Conservation (phyloP, 1,139 yeast genomes). For the Saccharomyces hybrid region DNA sequence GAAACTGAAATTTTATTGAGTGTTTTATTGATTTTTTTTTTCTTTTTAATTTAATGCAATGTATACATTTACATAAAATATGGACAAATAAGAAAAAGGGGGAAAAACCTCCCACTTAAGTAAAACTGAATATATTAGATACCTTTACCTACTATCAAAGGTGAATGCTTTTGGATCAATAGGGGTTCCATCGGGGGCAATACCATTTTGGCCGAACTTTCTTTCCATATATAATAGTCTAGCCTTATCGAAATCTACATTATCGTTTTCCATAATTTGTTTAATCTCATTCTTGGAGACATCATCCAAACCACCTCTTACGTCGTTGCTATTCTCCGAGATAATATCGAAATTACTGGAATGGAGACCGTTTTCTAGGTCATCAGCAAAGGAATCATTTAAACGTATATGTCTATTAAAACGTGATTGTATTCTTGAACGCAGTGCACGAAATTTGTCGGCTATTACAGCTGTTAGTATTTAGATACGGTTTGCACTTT, state of each 20-base stretch:
- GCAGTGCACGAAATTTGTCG: slow-evolving; percentile 12
- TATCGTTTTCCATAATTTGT: slow-evolving; percentile 45
- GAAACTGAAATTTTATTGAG: neutral
- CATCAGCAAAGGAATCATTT: slow-evolving; percentile 44
- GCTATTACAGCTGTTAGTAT: slow-evolving; percentile 8
- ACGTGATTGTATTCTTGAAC: slow-evolving; percentile 9
- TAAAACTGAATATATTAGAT: neutral
- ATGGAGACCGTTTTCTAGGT: slow-evolving; percentile 57
- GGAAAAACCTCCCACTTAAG: neutral
- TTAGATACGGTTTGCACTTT: neutral
- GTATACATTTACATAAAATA: neutral
- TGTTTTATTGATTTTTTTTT: neutral
- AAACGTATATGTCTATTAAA: slow-evolving; percentile 15
- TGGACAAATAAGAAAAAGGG: neutral
- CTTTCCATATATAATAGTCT: slow-evolving; percentile 45
- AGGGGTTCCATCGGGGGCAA: slow-evolving; percentile 48
- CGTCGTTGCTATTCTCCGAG: slow-evolving; percentile 45
- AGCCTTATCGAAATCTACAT: slow-evolving; percentile 63
- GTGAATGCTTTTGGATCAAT: slow-evolving; percentile 45
- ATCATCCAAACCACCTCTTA: slow-evolving; percentile 55
- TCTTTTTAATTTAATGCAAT: neutral
- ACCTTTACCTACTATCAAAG: slow-evolving; percentile 6
- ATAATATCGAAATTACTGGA: slow-evolving; percentile 53
- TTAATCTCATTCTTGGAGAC: slow-evolving; percentile 46
- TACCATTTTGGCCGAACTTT: slow-evolving; percentile 44